Conservation (phyloP, 306 rosid genomes). For the Malus orientalis region DNA sequence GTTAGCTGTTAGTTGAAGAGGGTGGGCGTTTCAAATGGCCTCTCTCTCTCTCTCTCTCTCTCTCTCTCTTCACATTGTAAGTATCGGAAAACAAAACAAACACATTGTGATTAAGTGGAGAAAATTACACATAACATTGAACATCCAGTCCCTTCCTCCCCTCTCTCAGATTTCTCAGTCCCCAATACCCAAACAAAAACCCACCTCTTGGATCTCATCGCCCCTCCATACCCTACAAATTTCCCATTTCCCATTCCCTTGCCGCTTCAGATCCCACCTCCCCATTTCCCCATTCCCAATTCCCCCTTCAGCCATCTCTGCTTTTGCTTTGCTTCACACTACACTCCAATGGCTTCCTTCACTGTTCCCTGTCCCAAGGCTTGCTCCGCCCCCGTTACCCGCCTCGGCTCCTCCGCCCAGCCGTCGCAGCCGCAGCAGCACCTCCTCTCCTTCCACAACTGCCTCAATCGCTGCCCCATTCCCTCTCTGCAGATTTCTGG, state of each 20-base stretch:
- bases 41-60: not conserved
- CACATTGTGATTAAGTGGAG: not conserved
- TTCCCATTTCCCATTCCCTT: constrained; percentile 2
- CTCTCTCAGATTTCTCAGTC: constrained; percentile 12
- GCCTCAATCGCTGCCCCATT: constrained; percentile 21
- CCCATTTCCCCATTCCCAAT: not conserved
- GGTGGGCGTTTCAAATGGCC: not conserved
- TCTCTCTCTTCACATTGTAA: constrained; percentile 15
- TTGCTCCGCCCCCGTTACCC: constrained; percentile 7
- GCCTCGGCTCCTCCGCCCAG: constrained; percentile 23
- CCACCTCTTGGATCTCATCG: constrained; percentile 36
- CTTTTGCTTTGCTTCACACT: not conserved
- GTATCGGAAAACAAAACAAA: constrained; percentile 20
- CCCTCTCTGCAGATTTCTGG: constrained; percentile 27
- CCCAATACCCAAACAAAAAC: not conserved
- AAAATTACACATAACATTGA: not conserved
- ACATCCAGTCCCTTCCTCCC: not conserved
- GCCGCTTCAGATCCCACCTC: not conserved
- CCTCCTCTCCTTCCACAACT: constrained; percentile 19
- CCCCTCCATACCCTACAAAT: constrained; percentile 9
- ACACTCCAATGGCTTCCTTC: constrained; percentile 19
- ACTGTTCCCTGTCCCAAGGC: constrained; percentile 24
- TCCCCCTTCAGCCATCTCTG: not conserved
- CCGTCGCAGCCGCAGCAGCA: constrained; percentile 14
- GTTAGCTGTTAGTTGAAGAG: constrained; percentile 14